Conservation (phyloP, 768 basidiomycete genomes). For the Dioszegia hungarica region DNA sequence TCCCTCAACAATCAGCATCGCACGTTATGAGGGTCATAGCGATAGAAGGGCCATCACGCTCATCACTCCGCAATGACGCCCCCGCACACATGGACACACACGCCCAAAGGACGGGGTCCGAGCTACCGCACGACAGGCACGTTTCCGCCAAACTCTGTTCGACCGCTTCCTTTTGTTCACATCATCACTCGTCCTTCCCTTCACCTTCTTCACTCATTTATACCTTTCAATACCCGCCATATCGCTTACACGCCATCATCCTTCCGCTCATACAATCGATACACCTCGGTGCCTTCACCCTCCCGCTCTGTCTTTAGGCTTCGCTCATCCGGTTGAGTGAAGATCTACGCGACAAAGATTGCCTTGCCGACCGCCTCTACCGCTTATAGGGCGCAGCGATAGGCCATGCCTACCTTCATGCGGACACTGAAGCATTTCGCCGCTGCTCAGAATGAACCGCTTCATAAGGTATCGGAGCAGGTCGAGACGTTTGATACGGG, state of each 20-base stretch:
- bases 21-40: too few relatives aligned
- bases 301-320: neutral
- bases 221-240: neutral
- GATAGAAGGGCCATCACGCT: too few relatives aligned
- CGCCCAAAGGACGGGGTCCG: neutral
- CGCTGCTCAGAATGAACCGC: conserved; percentile 11
- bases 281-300: neutral
- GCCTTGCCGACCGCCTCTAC: too few relatives aligned
- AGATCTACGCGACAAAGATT: neutral
- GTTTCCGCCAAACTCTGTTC: neutral
- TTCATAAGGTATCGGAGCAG: conserved; percentile 15
- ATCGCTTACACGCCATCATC: too few relatives aligned
- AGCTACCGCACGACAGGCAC: neutral
- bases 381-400: neutral
- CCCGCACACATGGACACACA: too few relatives aligned
- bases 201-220: neutral
- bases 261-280: too few relatives aligned
- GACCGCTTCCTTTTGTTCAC: neutral
- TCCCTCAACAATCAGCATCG: too few relatives aligned
- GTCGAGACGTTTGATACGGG: conserved; percentile 18
- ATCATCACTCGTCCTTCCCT: neutral
- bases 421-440: conserved; percentile 15
- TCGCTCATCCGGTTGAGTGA: neutral
- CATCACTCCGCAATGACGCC: too few relatives aligned
- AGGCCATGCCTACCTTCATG: conserved; percentile 22